Evolutionary conservation across 139 green algal species (phyloP).

Genomic region (Tetraselmis striata): DNA sequence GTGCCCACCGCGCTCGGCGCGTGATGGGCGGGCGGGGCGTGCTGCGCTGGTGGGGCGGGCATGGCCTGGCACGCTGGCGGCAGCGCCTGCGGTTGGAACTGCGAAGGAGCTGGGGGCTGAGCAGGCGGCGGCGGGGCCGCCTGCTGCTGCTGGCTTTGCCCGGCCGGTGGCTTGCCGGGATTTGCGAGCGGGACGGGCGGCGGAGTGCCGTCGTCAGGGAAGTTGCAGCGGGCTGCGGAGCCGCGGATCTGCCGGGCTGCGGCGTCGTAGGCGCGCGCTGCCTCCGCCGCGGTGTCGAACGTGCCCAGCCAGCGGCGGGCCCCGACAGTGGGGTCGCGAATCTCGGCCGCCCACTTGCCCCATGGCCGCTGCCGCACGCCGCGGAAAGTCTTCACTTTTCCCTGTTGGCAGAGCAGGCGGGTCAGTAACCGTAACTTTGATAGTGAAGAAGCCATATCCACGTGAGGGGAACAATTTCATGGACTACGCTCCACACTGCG

Average conservation of each 20-base stretch:
- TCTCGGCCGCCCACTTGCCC: slow-evolving; percentile 97
- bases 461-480: no score
- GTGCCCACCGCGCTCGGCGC: background rate
- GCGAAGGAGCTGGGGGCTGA: background rate
- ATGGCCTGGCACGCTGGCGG: background rate
- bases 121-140: background rate
- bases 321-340: slow-evolving; percentile 86
- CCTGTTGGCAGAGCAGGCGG: no score
- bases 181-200: background rate
- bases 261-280: slow-evolving; percentile 87
- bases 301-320: slow-evolving; percentile 89
- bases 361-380: slow-evolving; percentile 93
- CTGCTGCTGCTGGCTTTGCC: background rate
- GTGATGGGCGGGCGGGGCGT: no score
- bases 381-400: slow-evolving; percentile 80
- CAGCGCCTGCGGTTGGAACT: background rate
- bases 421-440: no score
- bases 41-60: background rate
- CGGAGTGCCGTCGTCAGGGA: slow-evolving; percentile 41
- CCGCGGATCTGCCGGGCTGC: slow-evolving; percentile 83
- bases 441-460: no score
- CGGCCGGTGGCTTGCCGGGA: background rate
- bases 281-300: slow-evolving; percentile 92
- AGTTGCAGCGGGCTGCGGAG: slow-evolving; percentile 81
- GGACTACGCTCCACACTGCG: no score